A percentile compares a stretch with the other conserved stretches of the same genome.
phyloP scores from a whole-genome alignment of 1,284 basidiomycete genomes.

The Ganoderma boninense region DNA sequence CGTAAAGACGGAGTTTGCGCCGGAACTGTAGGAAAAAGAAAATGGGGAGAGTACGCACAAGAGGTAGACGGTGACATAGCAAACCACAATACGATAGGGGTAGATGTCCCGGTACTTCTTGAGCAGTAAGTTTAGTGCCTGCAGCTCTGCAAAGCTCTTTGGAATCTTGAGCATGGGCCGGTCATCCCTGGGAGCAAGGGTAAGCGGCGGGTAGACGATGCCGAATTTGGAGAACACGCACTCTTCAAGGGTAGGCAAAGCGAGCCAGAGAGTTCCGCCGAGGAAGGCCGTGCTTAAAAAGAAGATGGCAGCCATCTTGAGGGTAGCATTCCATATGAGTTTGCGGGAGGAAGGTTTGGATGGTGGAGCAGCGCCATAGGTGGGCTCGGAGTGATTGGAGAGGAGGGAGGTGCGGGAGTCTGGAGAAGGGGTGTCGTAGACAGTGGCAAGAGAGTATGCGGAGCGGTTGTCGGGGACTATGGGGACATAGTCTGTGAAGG shows the following conservation, averaged over 20 bases:
- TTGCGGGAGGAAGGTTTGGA: constrained; percentile 51
- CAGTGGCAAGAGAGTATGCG: constrained; percentile 69
- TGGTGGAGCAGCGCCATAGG: constrained; percentile 62
- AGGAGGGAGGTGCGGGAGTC: constrained; percentile 43
- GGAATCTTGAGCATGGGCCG: constrained; percentile 79
- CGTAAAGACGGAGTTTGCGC: background rate
- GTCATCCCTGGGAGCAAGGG: constrained; percentile 64
- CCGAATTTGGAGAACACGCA: constrained; percentile 48
- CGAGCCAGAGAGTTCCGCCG: constrained; percentile 79
- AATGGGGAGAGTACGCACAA: constrained; percentile 67
- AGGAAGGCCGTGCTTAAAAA: constrained; percentile 73
- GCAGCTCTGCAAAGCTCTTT: constrained; percentile 83
- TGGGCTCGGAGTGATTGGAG: constrained; percentile 45
- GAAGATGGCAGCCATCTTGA: constrained; percentile 87
- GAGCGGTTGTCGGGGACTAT: constrained; percentile 54
- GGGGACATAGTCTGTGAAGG: constrained; percentile 27
- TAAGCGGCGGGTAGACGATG: constrained; percentile 2
- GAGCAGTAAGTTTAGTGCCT: constrained; percentile 81
- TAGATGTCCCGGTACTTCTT: constrained; percentile 92
- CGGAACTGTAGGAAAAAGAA: background rate
- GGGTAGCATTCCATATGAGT: constrained; percentile 78
- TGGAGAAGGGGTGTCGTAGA: constrained; percentile 50
- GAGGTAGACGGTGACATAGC: constrained; percentile 89
- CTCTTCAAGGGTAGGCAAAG: constrained; percentile 83
- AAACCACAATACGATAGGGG: constrained; percentile 82